Percentiles rank a stretch among this genome's conserved stretches.
phyloP scores from a whole-genome alignment of 345 rosid species.

The Zanthoxylum bungeanum region DNA sequence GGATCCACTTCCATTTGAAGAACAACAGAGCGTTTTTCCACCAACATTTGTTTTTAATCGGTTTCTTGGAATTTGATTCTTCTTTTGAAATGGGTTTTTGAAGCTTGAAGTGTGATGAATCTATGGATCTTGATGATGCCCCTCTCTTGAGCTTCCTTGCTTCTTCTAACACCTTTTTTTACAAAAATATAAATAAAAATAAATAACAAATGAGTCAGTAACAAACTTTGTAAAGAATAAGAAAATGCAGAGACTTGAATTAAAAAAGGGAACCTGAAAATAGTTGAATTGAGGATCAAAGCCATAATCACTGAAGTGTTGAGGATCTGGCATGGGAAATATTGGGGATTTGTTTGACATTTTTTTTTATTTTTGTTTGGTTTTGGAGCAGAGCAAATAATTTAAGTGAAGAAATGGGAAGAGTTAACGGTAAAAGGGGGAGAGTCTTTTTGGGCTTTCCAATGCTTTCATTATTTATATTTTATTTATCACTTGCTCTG shows the following conservation, averaged over 20 bases:
- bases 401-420: neutral
- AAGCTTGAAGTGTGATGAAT: constrained; percentile 73
- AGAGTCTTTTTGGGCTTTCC: neutral
- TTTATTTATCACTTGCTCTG: neutral
- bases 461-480: neutral
- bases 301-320: constrained; percentile 84
- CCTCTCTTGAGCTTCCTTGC: constrained; percentile 71
- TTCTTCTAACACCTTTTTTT: constrained; percentile 64
- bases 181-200: neutral
- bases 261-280: constrained; percentile 60
- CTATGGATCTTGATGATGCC: constrained; percentile 34
- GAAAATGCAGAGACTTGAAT: too few species aligned
- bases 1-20: constrained; percentile 58
- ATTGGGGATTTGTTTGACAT: constrained; percentile 69
- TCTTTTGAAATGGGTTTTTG: constrained; percentile 82
- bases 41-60: constrained; percentile 58
- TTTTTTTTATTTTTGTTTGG: neutral
- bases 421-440: neutral
- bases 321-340: constrained; percentile 63
- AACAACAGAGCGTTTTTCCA: constrained; percentile 79
- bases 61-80: constrained; percentile 37
- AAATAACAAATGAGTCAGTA: too few species aligned
- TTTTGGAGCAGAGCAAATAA: neutral
- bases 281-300: constrained; percentile 78
- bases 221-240: neutral